Base-by-base conservation (phyloP, 352 stramenopile species). In the Phytophthora citricola region DNA sequence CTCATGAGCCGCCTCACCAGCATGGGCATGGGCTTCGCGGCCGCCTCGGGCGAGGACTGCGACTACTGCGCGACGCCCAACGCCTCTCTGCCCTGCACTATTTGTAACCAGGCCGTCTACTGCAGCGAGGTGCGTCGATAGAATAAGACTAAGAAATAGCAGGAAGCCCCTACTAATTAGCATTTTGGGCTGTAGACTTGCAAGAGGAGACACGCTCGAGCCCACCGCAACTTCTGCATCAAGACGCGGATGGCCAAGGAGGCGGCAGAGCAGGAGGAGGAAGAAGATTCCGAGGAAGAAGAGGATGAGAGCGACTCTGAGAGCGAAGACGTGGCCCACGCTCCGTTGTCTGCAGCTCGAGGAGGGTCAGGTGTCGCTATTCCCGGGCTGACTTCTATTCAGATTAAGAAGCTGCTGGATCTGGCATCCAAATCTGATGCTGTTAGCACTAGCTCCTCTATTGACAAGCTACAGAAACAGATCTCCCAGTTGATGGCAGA, bases 151-250 rank as follows among this genome's bases (percentile, higher is more conserved):
- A 68, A 44, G 36, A 48, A 39, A 17, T 43, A 44, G 3, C 11
- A 12, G 15, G 12, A 36, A 4, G 9, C 8, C 0, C 9, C 8
- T 36, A 36, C 8, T 36, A 36, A 36, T 14, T 36, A 36, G 10
- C 31, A 36, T 12, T 36, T 36, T 0, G 10, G 10, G 9, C 31
- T 36, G 9, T 14, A 93, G 87, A 81, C 44, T 2, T 95, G 87
- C 62, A 83, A 91, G 68, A 71, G 83, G 14, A 78, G 84, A 40
- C 86, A 95, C 31, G 87, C 87, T 5, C 83, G 79, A 41, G 72
- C 75, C 9, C 87, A 95, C 65, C 85, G 83, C 39, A 78, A 82
- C 41, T 78, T 85, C 17, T 94, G 85, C 61, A 94, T 95, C 8
- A 63, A 69, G 84, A 76, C 75, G 38, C 68, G 85, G 36, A 87